These are phyloP conservation scores for Aspergillus vadensis DNA, from an alignment of 2,329 filamentous ascomycete genomes.

Conservation along the genomic window DNA sequence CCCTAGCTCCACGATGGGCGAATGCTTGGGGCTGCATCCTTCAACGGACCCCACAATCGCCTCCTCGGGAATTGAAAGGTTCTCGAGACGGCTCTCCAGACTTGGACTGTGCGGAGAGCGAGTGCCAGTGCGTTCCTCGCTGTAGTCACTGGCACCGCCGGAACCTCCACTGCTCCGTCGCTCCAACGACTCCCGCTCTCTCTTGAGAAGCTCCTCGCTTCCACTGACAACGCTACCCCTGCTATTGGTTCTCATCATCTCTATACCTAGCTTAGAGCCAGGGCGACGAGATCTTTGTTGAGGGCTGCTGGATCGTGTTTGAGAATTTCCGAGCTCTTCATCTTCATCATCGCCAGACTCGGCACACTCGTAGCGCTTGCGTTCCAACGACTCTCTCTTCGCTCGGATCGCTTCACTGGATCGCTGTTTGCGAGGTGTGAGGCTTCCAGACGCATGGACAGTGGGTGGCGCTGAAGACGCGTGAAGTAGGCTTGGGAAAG, in stretches of 20 bases:
- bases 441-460: conserved; percentile 54
- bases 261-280: conserved; percentile 86
- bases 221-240: conserved; percentile 72
- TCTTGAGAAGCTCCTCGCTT: conserved; percentile 42
- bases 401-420: conserved; percentile 73
- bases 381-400: conserved; percentile 75
- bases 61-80: conserved; percentile 39
- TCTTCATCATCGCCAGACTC: conserved; percentile 96
- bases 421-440: conserved; percentile 61
- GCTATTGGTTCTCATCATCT: conserved; percentile 98
- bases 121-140: conserved; percentile 28
- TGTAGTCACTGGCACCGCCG: conserved; percentile 21
- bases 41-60: conserved; percentile 31
- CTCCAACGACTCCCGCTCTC: conserved; percentile 38
- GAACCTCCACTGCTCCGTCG: conserved; percentile 27
- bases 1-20: conserved; percentile 21
- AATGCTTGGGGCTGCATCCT: conserved; percentile 26
- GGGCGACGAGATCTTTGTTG: conserved; percentile 60
- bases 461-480: conserved; percentile 67
- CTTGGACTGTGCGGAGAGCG: conserved; percentile 20
- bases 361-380: conserved; percentile 68
- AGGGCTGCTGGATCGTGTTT: conserved; percentile 54
- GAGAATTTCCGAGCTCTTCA: conserved; percentile 73
- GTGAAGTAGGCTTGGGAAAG: conserved; percentile 58
- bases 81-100: conserved; percentile 36